Percentiles rank a stretch among this genome's conserved stretches.
Evolutionary conservation across 2,329 filamentous ascomycete species (phyloP).

Genomic region (Colletotrichum gloeosporioides): DNA sequence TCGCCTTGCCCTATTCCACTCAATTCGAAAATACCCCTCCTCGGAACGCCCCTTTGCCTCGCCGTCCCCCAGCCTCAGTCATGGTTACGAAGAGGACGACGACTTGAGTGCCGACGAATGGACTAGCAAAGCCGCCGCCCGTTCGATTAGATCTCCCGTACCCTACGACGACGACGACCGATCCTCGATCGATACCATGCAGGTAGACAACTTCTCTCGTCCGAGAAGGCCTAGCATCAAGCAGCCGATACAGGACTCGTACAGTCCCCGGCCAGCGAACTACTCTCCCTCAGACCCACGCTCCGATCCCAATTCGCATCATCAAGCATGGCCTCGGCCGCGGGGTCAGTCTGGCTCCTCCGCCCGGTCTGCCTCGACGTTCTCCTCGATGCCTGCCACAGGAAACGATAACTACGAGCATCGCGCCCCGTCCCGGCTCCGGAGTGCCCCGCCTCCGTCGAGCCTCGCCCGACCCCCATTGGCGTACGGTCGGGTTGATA

Average conservation of each 20-base stretch:
- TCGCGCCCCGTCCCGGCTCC: slow-evolving; percentile 30
- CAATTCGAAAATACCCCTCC: slow-evolving; percentile 33
- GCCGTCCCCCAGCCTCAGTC: slow-evolving; percentile 11
- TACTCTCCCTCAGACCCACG: slow-evolving; percentile 27
- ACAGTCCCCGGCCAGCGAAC: slow-evolving; percentile 33
- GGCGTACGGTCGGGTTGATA: slow-evolving; percentile 35
- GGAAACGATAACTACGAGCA: slow-evolving; percentile 46
- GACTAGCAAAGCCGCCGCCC: slow-evolving; percentile 17
- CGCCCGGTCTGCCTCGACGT: slow-evolving; percentile 49
- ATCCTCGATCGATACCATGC: slow-evolving; percentile 21
- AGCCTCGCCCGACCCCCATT: slow-evolving; percentile 33
- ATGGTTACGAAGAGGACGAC: slow-evolving; percentile 25
- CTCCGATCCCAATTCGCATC: slow-evolving; percentile 25
- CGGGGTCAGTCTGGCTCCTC: slow-evolving; percentile 55
- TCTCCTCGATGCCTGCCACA: slow-evolving; percentile 46
- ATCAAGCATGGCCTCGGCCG: slow-evolving; percentile 44
- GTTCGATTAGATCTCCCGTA: slow-evolving; percentile 23
- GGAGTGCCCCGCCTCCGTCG: slow-evolving; percentile 30
- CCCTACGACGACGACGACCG: slow-evolving; percentile 28
- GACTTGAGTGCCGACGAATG: slow-evolving; percentile 23
- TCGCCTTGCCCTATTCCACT: slow-evolving; percentile 30
- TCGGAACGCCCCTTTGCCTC: slow-evolving; percentile 34
- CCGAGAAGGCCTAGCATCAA: slow-evolving; percentile 60
- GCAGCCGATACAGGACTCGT: slow-evolving; percentile 41
- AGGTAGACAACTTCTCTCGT: slow-evolving; percentile 63